Percentiles rank a stretch among this genome's conserved stretches.
These are phyloP conservation scores for Aspergillus phoenicis DNA, from an alignment of 2,329 filamentous ascomycete species.

Conservation along the genomic window DNA sequence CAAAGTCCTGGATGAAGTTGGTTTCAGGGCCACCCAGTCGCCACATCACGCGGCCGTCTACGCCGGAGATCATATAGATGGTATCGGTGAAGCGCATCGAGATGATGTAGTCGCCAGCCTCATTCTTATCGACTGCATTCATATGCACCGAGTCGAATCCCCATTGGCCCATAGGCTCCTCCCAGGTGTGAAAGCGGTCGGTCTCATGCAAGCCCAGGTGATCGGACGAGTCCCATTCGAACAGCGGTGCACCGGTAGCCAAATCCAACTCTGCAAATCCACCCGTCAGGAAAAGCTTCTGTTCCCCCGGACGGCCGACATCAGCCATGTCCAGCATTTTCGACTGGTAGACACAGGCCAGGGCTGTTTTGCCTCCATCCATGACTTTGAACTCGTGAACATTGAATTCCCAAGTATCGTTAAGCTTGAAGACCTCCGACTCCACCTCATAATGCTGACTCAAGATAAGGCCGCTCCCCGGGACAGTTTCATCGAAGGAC, in stretches of 20 bases:
- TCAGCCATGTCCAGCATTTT: slow-evolving; percentile 28
- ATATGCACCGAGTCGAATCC: slow-evolving; percentile 43
- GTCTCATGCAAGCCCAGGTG: slow-evolving; percentile 33
- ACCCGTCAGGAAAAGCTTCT: slow-evolving; percentile 31
- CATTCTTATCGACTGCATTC: slow-evolving; percentile 44
- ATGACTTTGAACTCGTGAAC: slow-evolving; percentile 45
- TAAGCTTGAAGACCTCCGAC: slow-evolving; percentile 38
- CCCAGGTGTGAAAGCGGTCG: slow-evolving; percentile 9
- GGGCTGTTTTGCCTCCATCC: slow-evolving; percentile 34
- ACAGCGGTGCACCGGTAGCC: slow-evolving; percentile 32
- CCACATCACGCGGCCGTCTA: slow-evolving; percentile 41
- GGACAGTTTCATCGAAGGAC: slow-evolving; percentile 37
- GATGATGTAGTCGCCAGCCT: slow-evolving; percentile 41
- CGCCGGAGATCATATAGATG: slow-evolving; percentile 41
- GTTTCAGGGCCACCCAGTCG: slow-evolving; percentile 35
- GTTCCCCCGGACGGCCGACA: slow-evolving; percentile 27
- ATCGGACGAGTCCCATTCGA: slow-evolving; percentile 38
- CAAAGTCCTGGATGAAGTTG: slow-evolving; percentile 36
- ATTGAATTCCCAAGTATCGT: slow-evolving; percentile 33
- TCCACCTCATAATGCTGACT: slow-evolving; percentile 50
- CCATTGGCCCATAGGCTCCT: neutral
- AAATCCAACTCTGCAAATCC: slow-evolving; percentile 41
- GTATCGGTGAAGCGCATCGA: slow-evolving; percentile 43
- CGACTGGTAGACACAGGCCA: slow-evolving; percentile 28
- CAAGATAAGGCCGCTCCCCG: slow-evolving; percentile 52